phyloP scores from a whole-genome alignment of 176 grass and related monocot genomes.

The Phoenix roebelenii region DNA sequence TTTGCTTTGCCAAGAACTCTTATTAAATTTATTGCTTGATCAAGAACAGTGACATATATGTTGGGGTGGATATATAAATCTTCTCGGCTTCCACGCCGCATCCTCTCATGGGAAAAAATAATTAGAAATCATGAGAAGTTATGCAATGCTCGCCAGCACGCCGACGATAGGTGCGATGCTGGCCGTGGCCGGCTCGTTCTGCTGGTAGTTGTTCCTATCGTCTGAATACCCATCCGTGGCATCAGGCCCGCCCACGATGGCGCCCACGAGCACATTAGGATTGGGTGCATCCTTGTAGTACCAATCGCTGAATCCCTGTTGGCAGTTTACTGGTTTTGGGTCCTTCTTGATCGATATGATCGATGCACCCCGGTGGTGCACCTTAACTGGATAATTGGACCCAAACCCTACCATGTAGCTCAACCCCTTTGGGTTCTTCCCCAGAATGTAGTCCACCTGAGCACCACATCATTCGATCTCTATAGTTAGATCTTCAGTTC shows the following conservation, averaged over 20 bases:
- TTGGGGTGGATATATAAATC: no score
- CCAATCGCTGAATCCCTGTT: conserved; percentile 27
- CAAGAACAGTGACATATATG: no score
- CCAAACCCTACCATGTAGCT: conserved; percentile 92
- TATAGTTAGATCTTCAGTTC: no score
- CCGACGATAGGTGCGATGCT: conserved; percentile 52
- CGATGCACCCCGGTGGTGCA: conserved; percentile 73
- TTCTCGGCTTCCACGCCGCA: no score
- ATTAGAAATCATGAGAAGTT: not conserved
- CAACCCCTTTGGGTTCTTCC: conserved; percentile 41
- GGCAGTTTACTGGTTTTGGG: conserved; percentile 29
- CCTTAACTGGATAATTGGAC: conserved; percentile 20
- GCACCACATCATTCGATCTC: not conserved
- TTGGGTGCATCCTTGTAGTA: conserved; percentile 23
- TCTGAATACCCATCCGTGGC: conserved; percentile 39
- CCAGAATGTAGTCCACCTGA: conserved; percentile 62
- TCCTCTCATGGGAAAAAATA: no score
- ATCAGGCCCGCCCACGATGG: conserved; percentile 57
- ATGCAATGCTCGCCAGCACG: conserved; percentile 51
- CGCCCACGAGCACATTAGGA: conserved; percentile 52
- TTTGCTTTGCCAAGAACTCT: no score
- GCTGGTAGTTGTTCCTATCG: conserved; percentile 28
- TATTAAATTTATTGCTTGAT: no score
- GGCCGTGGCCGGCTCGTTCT: conserved; percentile 39
- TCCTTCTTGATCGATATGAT: conserved; percentile 38